These are phyloP conservation scores for Colletotrichum phormii DNA, from an alignment of 2,329 filamentous ascomycete genomes.

Conservation along the genomic window DNA sequence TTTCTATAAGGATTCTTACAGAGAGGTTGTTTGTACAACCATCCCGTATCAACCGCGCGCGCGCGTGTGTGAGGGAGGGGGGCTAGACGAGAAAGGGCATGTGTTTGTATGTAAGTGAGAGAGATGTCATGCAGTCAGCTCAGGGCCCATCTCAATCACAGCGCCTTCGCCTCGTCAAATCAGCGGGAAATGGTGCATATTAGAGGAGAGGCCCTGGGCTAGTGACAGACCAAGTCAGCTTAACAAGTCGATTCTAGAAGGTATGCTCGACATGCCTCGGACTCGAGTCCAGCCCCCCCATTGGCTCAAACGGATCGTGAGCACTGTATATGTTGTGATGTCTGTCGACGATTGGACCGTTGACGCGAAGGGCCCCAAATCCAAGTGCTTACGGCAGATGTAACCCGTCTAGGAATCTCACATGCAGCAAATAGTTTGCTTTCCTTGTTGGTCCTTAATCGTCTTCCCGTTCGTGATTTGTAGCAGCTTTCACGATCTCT, in stretches of 20 bases:
- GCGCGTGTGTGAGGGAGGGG: too few relatives aligned
- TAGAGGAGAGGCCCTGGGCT: too few relatives aligned
- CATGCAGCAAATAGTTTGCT: slow-evolving; percentile 14
- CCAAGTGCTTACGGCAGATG: slow-evolving; percentile 36
- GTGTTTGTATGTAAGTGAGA: not conserved
- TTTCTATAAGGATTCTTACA: not conserved
- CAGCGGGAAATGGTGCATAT: not conserved
- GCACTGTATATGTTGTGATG: not conserved
- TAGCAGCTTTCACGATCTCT: not conserved
- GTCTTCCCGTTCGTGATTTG: too few relatives aligned
- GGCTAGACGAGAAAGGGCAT: not conserved
- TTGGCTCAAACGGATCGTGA: not conserved
- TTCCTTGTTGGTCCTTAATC: too few relatives aligned
- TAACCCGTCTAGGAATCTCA: slow-evolving; percentile 25
- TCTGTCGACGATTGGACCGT: slow-evolving; percentile 7
- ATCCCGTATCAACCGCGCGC: too few relatives aligned
- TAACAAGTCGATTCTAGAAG: not conserved
- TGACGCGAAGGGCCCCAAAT: not conserved
- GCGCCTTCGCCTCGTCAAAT: not conserved
- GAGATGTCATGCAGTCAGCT: not conserved
- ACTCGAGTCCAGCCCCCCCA: not conserved
- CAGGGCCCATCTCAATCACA: not conserved
- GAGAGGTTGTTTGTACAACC: not conserved
- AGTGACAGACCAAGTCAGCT: not conserved
- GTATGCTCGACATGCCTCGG: not conserved